Evolutionary conservation across 148 eudicot genomes (phyloP).

Genomic region (Rhododendron ferrugineum): DNA sequence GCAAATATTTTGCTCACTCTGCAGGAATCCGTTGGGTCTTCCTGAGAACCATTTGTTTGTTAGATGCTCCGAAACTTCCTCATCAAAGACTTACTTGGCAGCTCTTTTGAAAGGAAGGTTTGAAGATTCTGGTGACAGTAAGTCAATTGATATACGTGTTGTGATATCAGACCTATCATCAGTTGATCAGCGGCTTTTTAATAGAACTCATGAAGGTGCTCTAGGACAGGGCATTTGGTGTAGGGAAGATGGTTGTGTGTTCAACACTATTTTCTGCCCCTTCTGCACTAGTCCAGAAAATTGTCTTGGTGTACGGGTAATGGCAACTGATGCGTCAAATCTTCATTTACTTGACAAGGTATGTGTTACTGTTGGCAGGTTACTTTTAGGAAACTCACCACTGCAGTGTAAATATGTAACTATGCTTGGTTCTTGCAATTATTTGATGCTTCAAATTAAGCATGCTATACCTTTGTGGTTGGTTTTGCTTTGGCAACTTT

Average conservation of each 20-base stretch:
- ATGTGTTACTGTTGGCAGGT: neutral
- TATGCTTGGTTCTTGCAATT: neutral
- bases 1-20: constrained; percentile 56
- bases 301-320: constrained; percentile 68
- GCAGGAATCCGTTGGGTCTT: constrained; percentile 60
- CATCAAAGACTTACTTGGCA: constrained; percentile 49
- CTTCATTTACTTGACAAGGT: constrained; percentile 63
- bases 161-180: constrained; percentile 45
- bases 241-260: constrained; percentile 87
- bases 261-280: constrained; percentile 56
- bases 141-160: constrained; percentile 32
- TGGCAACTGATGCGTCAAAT: constrained; percentile 78
- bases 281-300: constrained; percentile 43
- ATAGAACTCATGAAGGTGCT: constrained; percentile 25
- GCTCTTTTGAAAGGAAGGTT: constrained; percentile 29
- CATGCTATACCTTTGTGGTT: neutral
- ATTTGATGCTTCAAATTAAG: constrained; percentile 11
- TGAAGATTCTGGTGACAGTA: constrained; percentile 16
- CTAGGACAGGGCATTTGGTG: constrained; percentile 78
- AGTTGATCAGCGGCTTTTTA: constrained; percentile 43
- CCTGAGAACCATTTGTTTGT: constrained; percentile 47
- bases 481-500: neutral
- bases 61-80: constrained; percentile 35
- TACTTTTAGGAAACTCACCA: neutral
- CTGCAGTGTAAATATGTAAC: neutral